phyloP scores from a whole-genome alignment of 2,329 filamentous ascomycete species.

The Cladosporium sphaerospermum region DNA sequence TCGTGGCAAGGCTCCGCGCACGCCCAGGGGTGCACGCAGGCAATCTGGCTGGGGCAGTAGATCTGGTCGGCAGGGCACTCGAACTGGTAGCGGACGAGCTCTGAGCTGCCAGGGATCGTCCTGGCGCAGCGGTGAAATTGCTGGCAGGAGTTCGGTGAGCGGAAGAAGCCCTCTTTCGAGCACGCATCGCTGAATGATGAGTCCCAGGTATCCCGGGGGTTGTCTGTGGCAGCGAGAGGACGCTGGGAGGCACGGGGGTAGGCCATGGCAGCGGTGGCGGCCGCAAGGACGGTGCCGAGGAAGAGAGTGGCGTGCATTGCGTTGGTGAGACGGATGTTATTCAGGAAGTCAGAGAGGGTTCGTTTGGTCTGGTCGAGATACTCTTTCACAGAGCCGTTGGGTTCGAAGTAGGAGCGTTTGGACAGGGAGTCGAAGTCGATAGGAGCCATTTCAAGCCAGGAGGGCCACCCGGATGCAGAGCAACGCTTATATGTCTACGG shows the following conservation, averaged over 20 bases:
- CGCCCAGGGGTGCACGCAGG: slow-evolving; percentile 8
- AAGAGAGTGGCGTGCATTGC: slow-evolving; percentile 10
- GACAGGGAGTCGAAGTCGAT: slow-evolving; percentile 3
- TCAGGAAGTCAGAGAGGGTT: background rate
- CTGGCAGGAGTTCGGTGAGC: slow-evolving; percentile 4
- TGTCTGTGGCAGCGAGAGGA: slow-evolving; percentile 10
- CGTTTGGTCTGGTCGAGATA: background rate
- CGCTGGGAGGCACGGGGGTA: slow-evolving; percentile 8
- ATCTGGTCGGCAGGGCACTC: slow-evolving; percentile 8
- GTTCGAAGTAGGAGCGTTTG: background rate
- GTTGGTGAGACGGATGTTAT: slow-evolving; percentile 1
- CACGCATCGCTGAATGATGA: slow-evolving; percentile 8
- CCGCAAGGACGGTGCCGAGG: slow-evolving; percentile 9
- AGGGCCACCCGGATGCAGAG: background rate
- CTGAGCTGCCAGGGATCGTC: slow-evolving; percentile 5
- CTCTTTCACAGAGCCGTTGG: background rate
- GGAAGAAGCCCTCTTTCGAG: slow-evolving; percentile 8
- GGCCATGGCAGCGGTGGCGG: slow-evolving; percentile 5
- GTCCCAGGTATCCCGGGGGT: slow-evolving; percentile 8
- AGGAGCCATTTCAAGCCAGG: slow-evolving; percentile 1
- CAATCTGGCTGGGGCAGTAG: slow-evolving; percentile 10
- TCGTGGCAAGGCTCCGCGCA: slow-evolving; percentile 7
- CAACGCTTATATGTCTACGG: slow-evolving; percentile 10
- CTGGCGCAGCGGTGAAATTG: slow-evolving; percentile 7
- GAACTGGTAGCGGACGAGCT: slow-evolving; percentile 10